Conservation (phyloP, 306 rosid species). For the Prunus davidiana region DNA sequence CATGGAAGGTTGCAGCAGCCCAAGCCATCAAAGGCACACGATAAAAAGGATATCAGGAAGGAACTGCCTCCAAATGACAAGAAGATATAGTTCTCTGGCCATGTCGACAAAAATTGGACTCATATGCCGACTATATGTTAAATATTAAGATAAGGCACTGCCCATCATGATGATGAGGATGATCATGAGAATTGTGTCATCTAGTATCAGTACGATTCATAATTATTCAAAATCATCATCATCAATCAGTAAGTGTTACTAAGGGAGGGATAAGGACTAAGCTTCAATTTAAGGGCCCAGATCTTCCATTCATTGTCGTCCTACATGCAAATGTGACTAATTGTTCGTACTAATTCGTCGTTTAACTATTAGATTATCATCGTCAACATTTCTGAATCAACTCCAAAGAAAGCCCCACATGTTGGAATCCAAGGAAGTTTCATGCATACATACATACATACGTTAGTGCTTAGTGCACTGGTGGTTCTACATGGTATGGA, state of each 20-base stretch:
- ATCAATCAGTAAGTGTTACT: neutral
- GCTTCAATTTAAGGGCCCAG: neutral
- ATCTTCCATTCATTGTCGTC: neutral
- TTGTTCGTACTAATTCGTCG: neutral
- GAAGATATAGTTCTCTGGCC: neutral
- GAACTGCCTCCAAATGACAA: conserved; percentile 1
- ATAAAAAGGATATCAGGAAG: conserved; percentile 1
- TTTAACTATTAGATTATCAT: neutral
- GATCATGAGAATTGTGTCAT: conserved; percentile 5
- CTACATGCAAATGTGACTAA: neutral
- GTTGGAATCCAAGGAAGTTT: too few relatives aligned
- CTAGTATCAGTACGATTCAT: neutral
- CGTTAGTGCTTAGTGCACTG: too few relatives aligned
- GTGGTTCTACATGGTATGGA: too few relatives aligned
- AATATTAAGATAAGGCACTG: conserved; percentile 27
- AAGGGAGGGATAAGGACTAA: conserved; percentile 35
- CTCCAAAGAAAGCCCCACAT: neutral
- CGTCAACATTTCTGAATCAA: neutral
- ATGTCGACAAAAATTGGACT: conserved; percentile 24
- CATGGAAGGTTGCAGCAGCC: conserved; percentile 1
- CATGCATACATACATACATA: too few relatives aligned
- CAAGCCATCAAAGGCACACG: neutral
- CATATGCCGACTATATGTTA: conserved; percentile 36
- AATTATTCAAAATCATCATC: conserved; percentile 8
- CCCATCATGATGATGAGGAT: conserved; percentile 1